phyloP scores from a whole-genome alignment of 805 yeast species.

The Spathaspora gorwiae region DNA sequence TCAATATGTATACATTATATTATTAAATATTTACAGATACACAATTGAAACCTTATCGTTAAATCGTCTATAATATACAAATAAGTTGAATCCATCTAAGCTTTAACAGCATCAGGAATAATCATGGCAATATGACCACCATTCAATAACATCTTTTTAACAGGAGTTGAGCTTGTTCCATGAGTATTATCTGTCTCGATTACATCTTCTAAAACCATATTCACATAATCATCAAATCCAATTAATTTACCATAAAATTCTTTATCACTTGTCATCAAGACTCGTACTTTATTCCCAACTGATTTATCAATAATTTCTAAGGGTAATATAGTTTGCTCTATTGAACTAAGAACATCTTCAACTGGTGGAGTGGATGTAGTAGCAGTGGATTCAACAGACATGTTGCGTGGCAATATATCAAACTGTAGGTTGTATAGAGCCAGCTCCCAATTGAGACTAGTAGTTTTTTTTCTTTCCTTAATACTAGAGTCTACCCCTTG shows the following conservation, averaged over 20 bases:
- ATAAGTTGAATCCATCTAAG: neutral
- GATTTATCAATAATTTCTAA: constrained; percentile 85
- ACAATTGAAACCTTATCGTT: no score
- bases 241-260: constrained; percentile 86
- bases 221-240: constrained; percentile 95
- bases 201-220: constrained; percentile 81
- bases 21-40: no score
- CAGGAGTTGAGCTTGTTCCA: constrained; percentile 40
- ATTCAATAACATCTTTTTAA: constrained; percentile 60
- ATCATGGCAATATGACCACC: constrained; percentile 73
- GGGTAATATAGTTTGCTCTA: constrained; percentile 45
- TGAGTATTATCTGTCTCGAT: constrained; percentile 47
- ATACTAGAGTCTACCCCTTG: no score
- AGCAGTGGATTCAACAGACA: no score
- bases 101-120: constrained; percentile 12
- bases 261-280: constrained; percentile 55
- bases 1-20: no score
- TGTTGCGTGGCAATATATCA: no score
- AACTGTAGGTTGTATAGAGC: no score
- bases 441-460: no score
- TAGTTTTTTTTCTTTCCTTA: no score
- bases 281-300: constrained; percentile 75
- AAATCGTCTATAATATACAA: no score
- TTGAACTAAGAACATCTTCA: neutral
- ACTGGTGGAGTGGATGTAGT: neutral